Evolutionary conservation across 2,329 filamentous ascomycete species (phyloP).

Genomic region (Aspergillus cejpii): DNA sequence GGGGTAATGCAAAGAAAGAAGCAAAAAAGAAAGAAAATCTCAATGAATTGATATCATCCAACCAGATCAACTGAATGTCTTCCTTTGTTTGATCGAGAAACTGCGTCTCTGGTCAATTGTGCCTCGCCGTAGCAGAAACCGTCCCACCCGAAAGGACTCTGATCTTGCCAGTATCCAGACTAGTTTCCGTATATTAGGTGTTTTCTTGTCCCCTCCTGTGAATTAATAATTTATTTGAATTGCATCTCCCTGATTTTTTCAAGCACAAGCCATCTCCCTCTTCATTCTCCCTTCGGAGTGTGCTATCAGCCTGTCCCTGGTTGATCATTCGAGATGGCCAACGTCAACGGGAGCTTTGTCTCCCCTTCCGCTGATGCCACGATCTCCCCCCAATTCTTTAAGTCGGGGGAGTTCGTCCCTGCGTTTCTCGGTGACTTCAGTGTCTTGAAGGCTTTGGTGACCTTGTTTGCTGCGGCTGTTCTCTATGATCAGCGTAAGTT

Average conservation of each 20-base stretch:
- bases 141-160: background rate
- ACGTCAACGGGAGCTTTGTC: constrained; percentile 60
- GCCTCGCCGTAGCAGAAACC: background rate
- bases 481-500: constrained; percentile 84
- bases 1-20: background rate
- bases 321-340: constrained; percentile 32
- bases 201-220: constrained; percentile 1
- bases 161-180: no score
- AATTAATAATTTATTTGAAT: constrained; percentile 1
- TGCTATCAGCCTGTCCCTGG: constrained; percentile 12
- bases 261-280: constrained; percentile 1
- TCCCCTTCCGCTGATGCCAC: constrained; percentile 61
- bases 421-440: constrained; percentile 53
- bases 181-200: background rate
- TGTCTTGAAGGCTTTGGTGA: constrained; percentile 61
- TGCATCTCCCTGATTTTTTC: background rate
- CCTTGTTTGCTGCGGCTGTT: constrained; percentile 63
- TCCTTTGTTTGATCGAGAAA: background rate
- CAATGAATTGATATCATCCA: no score
- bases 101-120: background rate
- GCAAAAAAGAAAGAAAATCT: background rate
- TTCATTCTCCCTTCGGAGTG: constrained; percentile 10
- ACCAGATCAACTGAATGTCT: no score
- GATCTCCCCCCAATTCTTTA: constrained; percentile 50
- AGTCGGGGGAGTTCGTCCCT: constrained; percentile 46